Base-by-base conservation (phyloP, 2,329 filamentous ascomycete species). In the Nothophoma quercina region DNA sequence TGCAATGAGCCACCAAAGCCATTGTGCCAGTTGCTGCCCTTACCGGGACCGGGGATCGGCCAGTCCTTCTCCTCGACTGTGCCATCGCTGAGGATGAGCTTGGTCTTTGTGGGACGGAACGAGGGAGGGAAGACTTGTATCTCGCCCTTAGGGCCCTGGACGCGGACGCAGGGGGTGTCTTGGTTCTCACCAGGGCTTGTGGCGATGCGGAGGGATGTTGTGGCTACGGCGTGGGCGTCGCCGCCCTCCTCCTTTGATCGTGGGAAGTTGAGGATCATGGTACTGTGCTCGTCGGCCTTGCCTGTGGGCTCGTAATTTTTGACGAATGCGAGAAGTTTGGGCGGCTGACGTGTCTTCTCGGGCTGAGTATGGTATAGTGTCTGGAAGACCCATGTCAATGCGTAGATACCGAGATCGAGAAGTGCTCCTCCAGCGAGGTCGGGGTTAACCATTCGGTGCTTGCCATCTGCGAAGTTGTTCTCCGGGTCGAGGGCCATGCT, bases 351-450 rank as follows among this genome's bases (percentile, higher is more conserved):
- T 46, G 83, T 73, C 8, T 77, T 72, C 23, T 71, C 81, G 2
- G 87, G 82, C 68, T 93, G 88, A 3, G 89, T 85, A 73, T 92
- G 90, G 77, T 96, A 96, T 22, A 96, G 82, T 35, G 88, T 88
- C 76, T 96, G 91, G 82, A 93, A 96, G 6, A 95, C 83, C 92
- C 92, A 96, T 25, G 91, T 96, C 56, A 96, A 77, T 38, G 90
- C 85, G 78, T 96, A 96, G 74, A 96, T 89, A 56, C 92, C 92
- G 51, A 96, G 80, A 74, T 96, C 92, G 42, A 96, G 82, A 47
- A 96, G 78, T 2, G 88, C 88, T 45, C 92, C 92, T 23, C 92
- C 92, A 0, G 91, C 92, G 35, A 96, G 81, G 65, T 93, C 88
- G 16, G 82, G 81, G 75, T 96, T 96, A 58, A 96, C 84, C 85